Evolutionary conservation across 83 land plant genomes (phyloP).

Genomic region (Picea abies): DNA sequence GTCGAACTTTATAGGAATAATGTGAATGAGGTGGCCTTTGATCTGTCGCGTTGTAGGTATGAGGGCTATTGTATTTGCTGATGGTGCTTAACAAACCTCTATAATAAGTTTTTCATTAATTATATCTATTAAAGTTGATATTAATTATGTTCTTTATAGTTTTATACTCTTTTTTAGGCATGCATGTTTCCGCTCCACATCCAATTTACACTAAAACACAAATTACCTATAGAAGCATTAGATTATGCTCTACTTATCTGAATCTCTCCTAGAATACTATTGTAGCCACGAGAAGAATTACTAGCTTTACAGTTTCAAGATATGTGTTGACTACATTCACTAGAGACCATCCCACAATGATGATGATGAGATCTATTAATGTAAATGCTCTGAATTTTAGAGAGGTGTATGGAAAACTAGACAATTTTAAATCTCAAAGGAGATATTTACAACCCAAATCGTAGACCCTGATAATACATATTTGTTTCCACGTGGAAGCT

Average conservation of each 20-base stretch:
- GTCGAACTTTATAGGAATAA: slow-evolving; percentile 14
- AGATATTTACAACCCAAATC: too few relatives aligned
- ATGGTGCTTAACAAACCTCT: slow-evolving; percentile 29
- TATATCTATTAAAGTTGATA: slow-evolving; percentile 62
- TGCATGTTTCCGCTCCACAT: not conserved
- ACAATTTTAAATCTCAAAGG: too few relatives aligned
- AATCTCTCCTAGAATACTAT: not conserved
- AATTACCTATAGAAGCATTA: not conserved
- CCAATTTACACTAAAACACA: not conserved
- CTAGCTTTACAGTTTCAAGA: slow-evolving; percentile 1
- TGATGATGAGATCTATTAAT: too few relatives aligned
- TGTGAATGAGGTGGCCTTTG: slow-evolving; percentile 48
- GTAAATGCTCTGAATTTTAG: too few relatives aligned
- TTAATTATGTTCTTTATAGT: slow-evolving; percentile 47
- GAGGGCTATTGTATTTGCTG: slow-evolving; percentile 24
- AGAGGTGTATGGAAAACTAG: too few relatives aligned
- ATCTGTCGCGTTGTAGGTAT: slow-evolving; percentile 50
- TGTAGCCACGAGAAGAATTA: not conserved
- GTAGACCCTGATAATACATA: too few relatives aligned
- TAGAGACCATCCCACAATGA: slow-evolving; percentile 6
- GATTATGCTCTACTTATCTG: not conserved
- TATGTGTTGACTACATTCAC: not conserved
- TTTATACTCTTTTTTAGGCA: slow-evolving; percentile 24
- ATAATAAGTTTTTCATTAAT: slow-evolving; percentile 49
- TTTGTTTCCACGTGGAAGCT: too few relatives aligned